These are phyloP conservation scores for Monosporozyma siamensis DNA, from an alignment of 805 yeast species.

Conservation along the genomic window DNA sequence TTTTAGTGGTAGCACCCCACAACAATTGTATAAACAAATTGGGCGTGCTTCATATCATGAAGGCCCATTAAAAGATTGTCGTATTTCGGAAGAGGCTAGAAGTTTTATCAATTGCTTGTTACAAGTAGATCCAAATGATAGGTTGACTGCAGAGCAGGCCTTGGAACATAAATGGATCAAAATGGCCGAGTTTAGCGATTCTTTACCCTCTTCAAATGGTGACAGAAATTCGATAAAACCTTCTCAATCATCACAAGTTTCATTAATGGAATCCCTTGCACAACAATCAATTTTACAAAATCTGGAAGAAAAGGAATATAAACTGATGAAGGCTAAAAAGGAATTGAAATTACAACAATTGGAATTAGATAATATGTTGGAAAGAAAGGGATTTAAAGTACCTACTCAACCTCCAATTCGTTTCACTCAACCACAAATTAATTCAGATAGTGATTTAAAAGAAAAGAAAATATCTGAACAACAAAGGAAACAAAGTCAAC, in stretches of 20 bases:
- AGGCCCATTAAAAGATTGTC: conserved; percentile 56
- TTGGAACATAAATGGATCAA: conserved; percentile 75
- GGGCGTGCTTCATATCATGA: conserved; percentile 71
- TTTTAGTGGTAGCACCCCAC: conserved; percentile 87
- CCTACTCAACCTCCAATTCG: conserved; percentile 23
- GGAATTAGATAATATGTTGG: conserved; percentile 8
- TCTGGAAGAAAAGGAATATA: conserved; percentile 27
- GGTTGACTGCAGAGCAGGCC: conserved; percentile 72
- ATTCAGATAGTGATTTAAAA: conserved; percentile 3
- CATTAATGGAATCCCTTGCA: conserved; percentile 63
- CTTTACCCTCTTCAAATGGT: background rate
- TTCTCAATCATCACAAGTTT: conserved; percentile 27
- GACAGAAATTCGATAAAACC: background rate
- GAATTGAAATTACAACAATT: conserved; percentile 8
- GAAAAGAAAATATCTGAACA: background rate
- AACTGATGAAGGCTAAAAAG: conserved; percentile 16
- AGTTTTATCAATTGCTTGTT: conserved; percentile 63
- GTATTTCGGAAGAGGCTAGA: conserved; percentile 58
- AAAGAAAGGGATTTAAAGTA: conserved; percentile 21
- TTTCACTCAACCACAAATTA: conserved; percentile 19
- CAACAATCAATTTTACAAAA: conserved; percentile 45
- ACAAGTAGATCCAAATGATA: conserved; percentile 62
- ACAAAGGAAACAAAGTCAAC: background rate
- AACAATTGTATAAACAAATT: conserved; percentile 69
- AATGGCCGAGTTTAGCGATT: conserved; percentile 6